phyloP scores from a whole-genome alignment of 257 asterid species.

The Anisodus acutangulus region DNA sequence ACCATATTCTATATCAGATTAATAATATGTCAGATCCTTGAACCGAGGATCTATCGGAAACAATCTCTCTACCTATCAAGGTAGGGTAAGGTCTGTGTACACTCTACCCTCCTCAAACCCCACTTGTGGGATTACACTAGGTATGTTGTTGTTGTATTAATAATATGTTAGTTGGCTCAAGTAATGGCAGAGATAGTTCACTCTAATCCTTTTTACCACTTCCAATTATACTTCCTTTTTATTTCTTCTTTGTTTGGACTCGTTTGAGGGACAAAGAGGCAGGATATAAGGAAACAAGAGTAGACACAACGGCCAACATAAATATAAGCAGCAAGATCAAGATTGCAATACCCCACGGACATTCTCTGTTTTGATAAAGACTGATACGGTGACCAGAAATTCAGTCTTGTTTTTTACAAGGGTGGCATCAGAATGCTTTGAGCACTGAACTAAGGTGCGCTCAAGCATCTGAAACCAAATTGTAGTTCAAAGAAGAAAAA shows the following conservation, averaged over 20 bases:
- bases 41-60: no score
- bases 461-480: constrained; percentile 7
- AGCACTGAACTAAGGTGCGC: constrained; percentile 9
- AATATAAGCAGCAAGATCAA: neutral
- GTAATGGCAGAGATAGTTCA: neutral
- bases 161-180: neutral
- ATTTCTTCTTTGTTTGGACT: neutral
- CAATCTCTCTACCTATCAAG: no score
- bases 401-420: neutral
- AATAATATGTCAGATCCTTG: no score
- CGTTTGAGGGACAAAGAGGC: neutral
- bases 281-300: neutral
- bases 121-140: no score
- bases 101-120: no score
- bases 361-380: neutral
- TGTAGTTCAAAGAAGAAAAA: neutral
- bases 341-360: neutral
- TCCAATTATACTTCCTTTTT: neutral
- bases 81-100: no score
- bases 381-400: neutral
- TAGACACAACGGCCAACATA: neutral
- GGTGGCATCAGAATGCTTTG: neutral
- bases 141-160: no score
- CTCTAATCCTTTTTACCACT: neutral
- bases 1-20: neutral